A percentile compares a stretch with the other conserved stretches of the same genome.
phyloP scores from a whole-genome alignment of 2,329 filamentous ascomycete genomes.

The Aspergillus flavus region DNA sequence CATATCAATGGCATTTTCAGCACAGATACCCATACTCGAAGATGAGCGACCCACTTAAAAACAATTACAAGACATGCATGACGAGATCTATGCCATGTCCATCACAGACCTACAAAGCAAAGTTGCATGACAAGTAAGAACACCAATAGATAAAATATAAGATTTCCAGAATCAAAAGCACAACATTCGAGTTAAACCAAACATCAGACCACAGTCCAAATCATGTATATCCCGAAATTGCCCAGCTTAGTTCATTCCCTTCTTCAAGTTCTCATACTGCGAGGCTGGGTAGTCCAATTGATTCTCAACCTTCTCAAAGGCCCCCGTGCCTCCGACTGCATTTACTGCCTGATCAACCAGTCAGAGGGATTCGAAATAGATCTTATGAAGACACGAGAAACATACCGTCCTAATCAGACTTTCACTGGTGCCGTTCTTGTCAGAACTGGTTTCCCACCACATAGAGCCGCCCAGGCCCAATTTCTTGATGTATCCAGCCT shows the following conservation, averaged over 20 bases:
- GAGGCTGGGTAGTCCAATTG: constrained; percentile 55
- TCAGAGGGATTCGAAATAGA: background rate
- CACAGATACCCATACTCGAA: background rate
- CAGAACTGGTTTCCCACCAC: constrained; percentile 93
- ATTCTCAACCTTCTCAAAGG: constrained; percentile 53
- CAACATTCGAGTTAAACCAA: background rate
- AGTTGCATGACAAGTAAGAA: background rate
- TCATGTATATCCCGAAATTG: background rate
- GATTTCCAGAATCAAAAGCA: background rate
- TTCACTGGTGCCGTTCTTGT: constrained; percentile 59
- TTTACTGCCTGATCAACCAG: constrained; percentile 31
- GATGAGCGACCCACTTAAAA: background rate
- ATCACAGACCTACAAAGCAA: background rate
- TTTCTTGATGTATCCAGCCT: constrained; percentile 71
- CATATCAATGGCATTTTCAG: background rate
- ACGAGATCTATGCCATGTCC: background rate
- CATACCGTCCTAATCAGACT: constrained; percentile 67
- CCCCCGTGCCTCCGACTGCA: constrained; percentile 32
- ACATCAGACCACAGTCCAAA: background rate
- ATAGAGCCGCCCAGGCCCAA: constrained; percentile 80
- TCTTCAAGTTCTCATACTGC: constrained; percentile 56
- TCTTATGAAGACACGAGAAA: background rate
- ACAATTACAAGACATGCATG: background rate
- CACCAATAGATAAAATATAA: background rate
- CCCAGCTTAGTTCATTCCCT: constrained; percentile 25